Percentiles rank a stretch among this genome's conserved stretches.
These are phyloP conservation scores for Naganishia vaughanmartiniae DNA, from an alignment of 768 basidiomycete species.

Conservation along the genomic window DNA sequence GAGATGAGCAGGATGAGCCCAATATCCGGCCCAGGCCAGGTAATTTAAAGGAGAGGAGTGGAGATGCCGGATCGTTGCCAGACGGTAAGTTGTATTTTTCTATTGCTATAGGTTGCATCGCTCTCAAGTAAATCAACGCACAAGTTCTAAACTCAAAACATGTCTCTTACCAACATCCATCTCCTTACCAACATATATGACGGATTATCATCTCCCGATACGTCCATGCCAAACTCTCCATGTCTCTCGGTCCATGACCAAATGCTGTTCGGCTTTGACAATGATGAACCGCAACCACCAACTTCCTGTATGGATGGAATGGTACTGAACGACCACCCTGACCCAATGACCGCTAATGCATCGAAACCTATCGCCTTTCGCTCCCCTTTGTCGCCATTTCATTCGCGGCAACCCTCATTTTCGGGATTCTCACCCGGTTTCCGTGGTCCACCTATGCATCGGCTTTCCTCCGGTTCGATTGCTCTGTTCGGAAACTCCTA, in stretches of 20 bases:
- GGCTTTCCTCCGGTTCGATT: background rate
- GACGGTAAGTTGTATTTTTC: conserved; percentile 8
- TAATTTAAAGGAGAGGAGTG: conserved; percentile 6
- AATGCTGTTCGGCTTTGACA: background rate
- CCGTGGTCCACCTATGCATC: background rate
- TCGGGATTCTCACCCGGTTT: background rate
- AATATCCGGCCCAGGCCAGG: background rate
- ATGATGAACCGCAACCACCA: background rate
- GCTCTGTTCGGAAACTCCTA: conserved; percentile 1
- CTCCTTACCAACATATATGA: conserved; percentile 43
- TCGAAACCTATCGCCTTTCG: background rate
- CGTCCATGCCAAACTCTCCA: conserved; percentile 2
- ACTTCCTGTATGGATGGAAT: conserved; percentile 17
- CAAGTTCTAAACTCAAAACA: background rate
- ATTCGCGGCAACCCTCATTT: background rate
- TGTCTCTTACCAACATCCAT: conserved; percentile 30
- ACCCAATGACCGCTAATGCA: background rate
- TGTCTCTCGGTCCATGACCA: background rate
- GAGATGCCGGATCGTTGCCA: conserved; percentile 12
- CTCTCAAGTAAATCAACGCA: background rate
- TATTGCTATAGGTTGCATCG: too few species aligned
- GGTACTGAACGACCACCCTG: background rate
- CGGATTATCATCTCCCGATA: conserved; percentile 35
- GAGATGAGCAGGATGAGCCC: background rate
- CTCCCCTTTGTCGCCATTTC: background rate